phyloP scores from a whole-genome alignment of 805 yeast species.

The Komagataella kurtzmanii region DNA sequence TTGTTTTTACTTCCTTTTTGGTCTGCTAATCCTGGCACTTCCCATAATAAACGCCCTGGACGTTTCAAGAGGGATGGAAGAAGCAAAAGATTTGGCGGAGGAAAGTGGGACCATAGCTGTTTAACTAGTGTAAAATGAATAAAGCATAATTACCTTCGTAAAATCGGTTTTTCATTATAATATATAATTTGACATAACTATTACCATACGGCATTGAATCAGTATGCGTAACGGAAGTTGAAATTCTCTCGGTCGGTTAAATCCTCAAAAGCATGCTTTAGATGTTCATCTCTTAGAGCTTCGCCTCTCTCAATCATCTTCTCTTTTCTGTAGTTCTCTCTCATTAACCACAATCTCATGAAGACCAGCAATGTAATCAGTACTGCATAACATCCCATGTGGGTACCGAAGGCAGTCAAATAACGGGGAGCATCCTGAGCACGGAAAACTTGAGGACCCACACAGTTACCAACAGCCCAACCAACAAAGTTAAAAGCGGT shows the following conservation, averaged over 20 bases:
- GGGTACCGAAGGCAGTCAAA: conserved; percentile 26
- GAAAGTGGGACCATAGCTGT: neutral
- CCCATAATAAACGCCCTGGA: conserved; percentile 43
- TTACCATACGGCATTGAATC: conserved; percentile 9
- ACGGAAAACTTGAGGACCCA: conserved; percentile 12
- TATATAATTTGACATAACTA: neutral
- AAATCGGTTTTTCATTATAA: neutral
- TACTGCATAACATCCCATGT: conserved; percentile 25
- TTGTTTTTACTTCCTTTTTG: conserved; percentile 51
- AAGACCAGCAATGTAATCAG: conserved; percentile 13
- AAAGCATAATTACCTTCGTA: neutral
- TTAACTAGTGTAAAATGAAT: neutral
- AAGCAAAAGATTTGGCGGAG: neutral
- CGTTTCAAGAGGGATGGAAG: conserved; percentile 41
- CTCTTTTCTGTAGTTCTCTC: conserved; percentile 8
- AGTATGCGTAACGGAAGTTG: conserved; percentile 27
- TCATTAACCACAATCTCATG: conserved; percentile 10
- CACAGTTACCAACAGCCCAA: conserved; percentile 13
- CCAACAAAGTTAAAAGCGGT: conserved; percentile 12
- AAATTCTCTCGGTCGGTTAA: conserved; percentile 39
- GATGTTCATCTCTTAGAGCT: conserved; percentile 9
- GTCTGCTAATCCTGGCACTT: conserved; percentile 37
- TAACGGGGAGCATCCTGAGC: conserved; percentile 12
- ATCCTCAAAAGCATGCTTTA: conserved; percentile 17
- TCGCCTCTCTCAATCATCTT: conserved; percentile 9